Conservation (phyloP, 495 filamentous ascomycete genomes). For the Podospora bellae-mahoneyi region DNA sequence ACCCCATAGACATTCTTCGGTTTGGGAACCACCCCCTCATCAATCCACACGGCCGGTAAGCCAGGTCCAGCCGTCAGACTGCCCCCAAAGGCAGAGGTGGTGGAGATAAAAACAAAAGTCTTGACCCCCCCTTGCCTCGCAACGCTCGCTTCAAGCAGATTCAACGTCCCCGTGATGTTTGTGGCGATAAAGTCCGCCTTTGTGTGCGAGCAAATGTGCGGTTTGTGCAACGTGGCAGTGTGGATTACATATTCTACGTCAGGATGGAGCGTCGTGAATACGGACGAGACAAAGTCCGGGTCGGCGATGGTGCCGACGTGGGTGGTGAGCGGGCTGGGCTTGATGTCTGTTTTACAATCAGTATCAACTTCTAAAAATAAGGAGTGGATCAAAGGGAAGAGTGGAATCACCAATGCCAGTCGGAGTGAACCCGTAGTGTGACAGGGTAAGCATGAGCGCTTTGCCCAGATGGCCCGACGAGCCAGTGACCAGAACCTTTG, state of each 20-base stretch:
- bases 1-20: slow-evolving; percentile 36
- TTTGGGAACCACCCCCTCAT: slow-evolving; percentile 21
- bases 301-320: slow-evolving; percentile 26
- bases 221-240: slow-evolving; percentile 35
- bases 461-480: slow-evolving; percentile 34
- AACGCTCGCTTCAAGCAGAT: slow-evolving; percentile 21
- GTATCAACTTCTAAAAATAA: neutral
- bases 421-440: slow-evolving; percentile 24
- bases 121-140: slow-evolving; percentile 9
- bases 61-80: slow-evolving; percentile 20
- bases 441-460: slow-evolving; percentile 30
- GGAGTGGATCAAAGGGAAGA: neutral
- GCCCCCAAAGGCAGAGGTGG: slow-evolving; percentile 32
- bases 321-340: slow-evolving; percentile 24
- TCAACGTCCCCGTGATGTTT: slow-evolving; percentile 28
- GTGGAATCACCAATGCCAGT: slow-evolving; percentile 21
- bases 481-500: slow-evolving; percentile 33
- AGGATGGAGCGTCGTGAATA: slow-evolving; percentile 22
- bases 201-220: slow-evolving; percentile 28
- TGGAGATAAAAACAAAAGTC: slow-evolving; percentile 31
- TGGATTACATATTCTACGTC: slow-evolving; percentile 26
- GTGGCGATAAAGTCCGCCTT: slow-evolving; percentile 29
- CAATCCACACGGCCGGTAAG: slow-evolving; percentile 28
- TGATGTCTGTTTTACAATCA: slow-evolving; percentile 21
- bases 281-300: slow-evolving; percentile 11